phyloP scores from a whole-genome alignment of 495 filamentous ascomycete genomes.

The Acidomyces sp. region DNA sequence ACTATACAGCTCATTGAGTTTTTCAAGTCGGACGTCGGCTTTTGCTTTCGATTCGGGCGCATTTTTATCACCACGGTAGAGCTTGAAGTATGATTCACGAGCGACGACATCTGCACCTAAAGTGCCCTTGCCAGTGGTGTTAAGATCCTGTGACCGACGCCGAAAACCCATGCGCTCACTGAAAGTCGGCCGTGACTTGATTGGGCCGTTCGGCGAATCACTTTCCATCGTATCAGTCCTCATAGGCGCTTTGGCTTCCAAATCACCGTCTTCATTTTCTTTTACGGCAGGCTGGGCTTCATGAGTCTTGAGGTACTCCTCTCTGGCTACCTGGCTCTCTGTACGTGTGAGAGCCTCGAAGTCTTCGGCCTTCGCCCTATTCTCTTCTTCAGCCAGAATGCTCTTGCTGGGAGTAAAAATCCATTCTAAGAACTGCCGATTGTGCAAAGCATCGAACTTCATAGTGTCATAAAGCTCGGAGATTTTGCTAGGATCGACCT shows the following conservation, averaged over 20 bases:
- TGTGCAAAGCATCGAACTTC: slow-evolving; percentile 98
- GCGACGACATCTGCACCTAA: slow-evolving; percentile 4
- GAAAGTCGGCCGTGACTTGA: slow-evolving; percentile 21
- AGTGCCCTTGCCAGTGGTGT: slow-evolving; percentile 3
- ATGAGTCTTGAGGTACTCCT: slow-evolving; percentile 14
- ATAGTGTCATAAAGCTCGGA: slow-evolving; percentile 97
- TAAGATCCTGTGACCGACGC: slow-evolving; percentile 23
- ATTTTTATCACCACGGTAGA: slow-evolving; percentile 56
- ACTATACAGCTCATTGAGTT: slow-evolving; percentile 82
- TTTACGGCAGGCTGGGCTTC: not conserved
- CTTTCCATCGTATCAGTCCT: slow-evolving; percentile 1
- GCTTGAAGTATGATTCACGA: slow-evolving; percentile 66
- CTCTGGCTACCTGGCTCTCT: slow-evolving; percentile 8
- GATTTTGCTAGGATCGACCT: slow-evolving; percentile 95
- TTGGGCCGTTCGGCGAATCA: not conserved
- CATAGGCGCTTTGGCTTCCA: not conserved
- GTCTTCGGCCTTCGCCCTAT: slow-evolving; percentile 7
- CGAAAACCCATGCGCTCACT: slow-evolving; percentile 31
- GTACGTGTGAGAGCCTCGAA: slow-evolving; percentile 2
- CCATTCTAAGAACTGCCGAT: slow-evolving; percentile 94
- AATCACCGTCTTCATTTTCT: slow-evolving; percentile 3
- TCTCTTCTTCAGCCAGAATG: slow-evolving; percentile 48
- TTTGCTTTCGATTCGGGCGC: slow-evolving; percentile 57
- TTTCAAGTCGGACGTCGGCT: slow-evolving; percentile 69
- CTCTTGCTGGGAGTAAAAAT: slow-evolving; percentile 73